These are phyloP conservation scores for Rutstroemia sp. DNA, from an alignment of 2,329 filamentous ascomycete species.

Conservation along the genomic window DNA sequence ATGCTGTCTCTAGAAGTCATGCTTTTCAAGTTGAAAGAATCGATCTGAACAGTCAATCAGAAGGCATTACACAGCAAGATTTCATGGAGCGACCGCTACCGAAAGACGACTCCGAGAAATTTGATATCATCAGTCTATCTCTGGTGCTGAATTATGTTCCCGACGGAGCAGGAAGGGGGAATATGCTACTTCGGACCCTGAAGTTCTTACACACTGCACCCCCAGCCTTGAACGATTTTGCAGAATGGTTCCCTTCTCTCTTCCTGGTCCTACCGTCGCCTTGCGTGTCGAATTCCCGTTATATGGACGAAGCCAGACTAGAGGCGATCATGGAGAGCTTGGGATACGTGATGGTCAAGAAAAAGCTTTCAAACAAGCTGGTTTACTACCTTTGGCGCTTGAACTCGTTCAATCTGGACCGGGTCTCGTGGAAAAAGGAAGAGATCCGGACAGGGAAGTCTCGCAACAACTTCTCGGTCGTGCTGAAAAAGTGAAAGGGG, in stretches of 20 bases:
- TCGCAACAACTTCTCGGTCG: conserved; percentile 88
- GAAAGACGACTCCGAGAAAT: conserved; percentile 49
- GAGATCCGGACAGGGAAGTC: conserved; percentile 67
- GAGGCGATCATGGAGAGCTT: conserved; percentile 67
- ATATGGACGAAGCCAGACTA: conserved; percentile 67
- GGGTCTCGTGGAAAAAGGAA: conserved; percentile 49
- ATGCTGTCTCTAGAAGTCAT: conserved; percentile 70
- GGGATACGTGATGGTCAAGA: conserved; percentile 59
- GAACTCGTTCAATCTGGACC: conserved; percentile 18
- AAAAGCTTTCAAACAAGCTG: conserved; percentile 74
- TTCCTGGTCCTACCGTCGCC: conserved; percentile 87
- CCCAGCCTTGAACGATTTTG: conserved; percentile 13
- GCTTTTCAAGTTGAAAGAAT: conserved; percentile 73
- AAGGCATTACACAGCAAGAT: conserved; percentile 78
- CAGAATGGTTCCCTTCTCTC: conserved; percentile 54
- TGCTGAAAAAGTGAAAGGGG: conserved; percentile 39
- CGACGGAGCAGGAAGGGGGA: conserved; percentile 63
- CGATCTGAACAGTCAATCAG: conserved; percentile 80
- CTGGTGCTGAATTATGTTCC: conserved; percentile 94
- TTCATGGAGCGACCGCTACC: conserved; percentile 87
- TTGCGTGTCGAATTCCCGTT: conserved; percentile 85
- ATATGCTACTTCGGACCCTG: conserved; percentile 75
- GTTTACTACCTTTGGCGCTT: conserved; percentile 80
- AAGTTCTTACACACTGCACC: conserved; percentile 52
- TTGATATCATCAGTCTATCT: conserved; percentile 87